Evolutionary conservation across 2,329 filamentous ascomycete species (phyloP).

Genomic region (Fusarium sp.): DNA sequence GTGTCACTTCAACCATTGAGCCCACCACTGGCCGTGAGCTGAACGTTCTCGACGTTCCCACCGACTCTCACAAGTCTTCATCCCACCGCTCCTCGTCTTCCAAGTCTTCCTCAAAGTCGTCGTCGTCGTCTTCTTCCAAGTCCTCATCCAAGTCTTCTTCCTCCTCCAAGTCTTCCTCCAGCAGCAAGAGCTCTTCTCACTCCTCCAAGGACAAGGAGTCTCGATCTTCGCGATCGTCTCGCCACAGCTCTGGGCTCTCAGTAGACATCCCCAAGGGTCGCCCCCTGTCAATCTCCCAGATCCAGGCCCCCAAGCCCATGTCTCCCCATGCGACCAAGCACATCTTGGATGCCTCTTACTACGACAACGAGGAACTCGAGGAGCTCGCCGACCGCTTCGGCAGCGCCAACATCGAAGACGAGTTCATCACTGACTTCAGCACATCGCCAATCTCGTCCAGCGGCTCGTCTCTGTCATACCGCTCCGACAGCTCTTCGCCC

Average conservation of each 20-base stretch:
- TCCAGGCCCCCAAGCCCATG: conserved; percentile 89
- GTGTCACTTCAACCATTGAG: conserved; percentile 88
- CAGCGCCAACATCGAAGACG: conserved; percentile 67
- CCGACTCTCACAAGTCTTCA: conserved; percentile 54
- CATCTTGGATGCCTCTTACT: conserved; percentile 86
- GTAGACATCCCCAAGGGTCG: conserved; percentile 87
- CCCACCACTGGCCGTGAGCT: conserved; percentile 96
- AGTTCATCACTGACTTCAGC: conserved; percentile 66
- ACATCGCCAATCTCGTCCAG: conserved; percentile 72
- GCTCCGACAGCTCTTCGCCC: conserved; percentile 79
- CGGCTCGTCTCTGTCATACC: conserved; percentile 77
- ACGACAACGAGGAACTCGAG: conserved; percentile 77
- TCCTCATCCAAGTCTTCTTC: conserved; percentile 57
- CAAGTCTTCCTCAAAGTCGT: conserved; percentile 52
- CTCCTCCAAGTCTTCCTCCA: conserved; percentile 48
- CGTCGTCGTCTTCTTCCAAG: conserved; percentile 48
- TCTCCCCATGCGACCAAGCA: conserved; percentile 88
- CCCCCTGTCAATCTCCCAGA: conserved; percentile 87
- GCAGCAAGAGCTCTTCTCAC: conserved; percentile 55
- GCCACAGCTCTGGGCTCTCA: conserved; percentile 62
- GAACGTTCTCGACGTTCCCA: conserved; percentile 95
- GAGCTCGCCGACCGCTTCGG: conserved; percentile 82
- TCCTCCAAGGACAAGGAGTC: conserved; percentile 58
- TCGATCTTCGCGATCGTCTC: conserved; percentile 55
- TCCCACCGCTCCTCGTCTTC: conserved; percentile 56